Evolutionary conservation across 78 protist species (phyloP).

Genomic region (Neovahlkampfia damariscottae): DNA sequence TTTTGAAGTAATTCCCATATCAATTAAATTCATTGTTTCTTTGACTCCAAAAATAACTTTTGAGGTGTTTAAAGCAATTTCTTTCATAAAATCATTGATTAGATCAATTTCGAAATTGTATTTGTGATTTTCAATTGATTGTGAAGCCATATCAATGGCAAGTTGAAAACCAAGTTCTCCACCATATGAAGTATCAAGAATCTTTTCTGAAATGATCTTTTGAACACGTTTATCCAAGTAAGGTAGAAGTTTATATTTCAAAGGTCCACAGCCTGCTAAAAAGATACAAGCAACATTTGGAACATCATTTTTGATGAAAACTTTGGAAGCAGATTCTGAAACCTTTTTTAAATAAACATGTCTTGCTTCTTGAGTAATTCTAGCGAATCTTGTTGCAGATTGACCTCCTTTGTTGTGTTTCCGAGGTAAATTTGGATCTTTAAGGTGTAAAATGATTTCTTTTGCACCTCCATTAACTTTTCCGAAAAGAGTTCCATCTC

Average conservation of each 20-base stretch:
- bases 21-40: neutral
- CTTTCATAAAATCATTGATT: neutral
- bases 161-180: neutral
- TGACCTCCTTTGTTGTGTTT: neutral
- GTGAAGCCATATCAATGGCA: neutral
- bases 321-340: neutral
- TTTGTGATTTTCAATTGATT: neutral
- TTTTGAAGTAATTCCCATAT: neutral
- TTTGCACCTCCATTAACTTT: neutral
- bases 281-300: neutral
- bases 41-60: neutral
- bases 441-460: neutral
- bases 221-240: neutral
- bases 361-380: neutral
- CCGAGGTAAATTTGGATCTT: neutral
- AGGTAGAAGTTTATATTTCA: neutral
- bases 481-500: neutral
- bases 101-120: neutral
- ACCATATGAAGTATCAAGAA: neutral
- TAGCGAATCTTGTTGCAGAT: neutral
- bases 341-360: neutral
- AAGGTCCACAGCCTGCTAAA: neutral
- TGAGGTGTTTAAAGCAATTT: neutral
- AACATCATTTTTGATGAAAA: neutral
- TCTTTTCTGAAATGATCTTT: neutral